Evolutionary conservation across 257 asterid species (phyloP).

Genomic region (Ehretia macrophylla): DNA sequence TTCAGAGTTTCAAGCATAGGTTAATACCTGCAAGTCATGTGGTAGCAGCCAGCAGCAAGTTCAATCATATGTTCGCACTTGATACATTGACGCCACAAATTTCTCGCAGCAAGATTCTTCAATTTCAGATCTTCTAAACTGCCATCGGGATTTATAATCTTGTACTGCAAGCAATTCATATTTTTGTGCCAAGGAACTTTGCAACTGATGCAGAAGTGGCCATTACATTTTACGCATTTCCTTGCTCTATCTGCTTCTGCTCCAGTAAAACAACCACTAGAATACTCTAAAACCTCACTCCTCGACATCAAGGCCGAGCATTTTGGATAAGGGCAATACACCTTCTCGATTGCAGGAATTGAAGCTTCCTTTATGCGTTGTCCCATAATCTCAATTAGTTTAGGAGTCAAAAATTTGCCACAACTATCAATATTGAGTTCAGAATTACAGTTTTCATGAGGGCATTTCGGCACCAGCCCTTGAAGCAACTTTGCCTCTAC

Average conservation of each 20-base stretch:
- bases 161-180: slow-evolving; percentile 44
- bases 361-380: slow-evolving; percentile 66
- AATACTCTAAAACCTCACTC: slow-evolving; percentile 43
- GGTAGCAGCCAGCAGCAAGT: slow-evolving; percentile 29
- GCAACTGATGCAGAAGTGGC: slow-evolving; percentile 54
- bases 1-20: too few species aligned
- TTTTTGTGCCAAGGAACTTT: slow-evolving; percentile 72
- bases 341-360: slow-evolving; percentile 51
- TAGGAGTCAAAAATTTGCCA: slow-evolving; percentile 53
- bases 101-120: slow-evolving; percentile 28
- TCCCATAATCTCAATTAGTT: slow-evolving; percentile 48
- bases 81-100: slow-evolving; percentile 25
- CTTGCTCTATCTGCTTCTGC: slow-evolving; percentile 30
- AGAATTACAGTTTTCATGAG: slow-evolving; percentile 49
- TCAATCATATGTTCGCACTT: slow-evolving; percentile 29
- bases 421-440: slow-evolving; percentile 46
- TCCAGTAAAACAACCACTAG: slow-evolving; percentile 14
- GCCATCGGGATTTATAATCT: slow-evolving; percentile 36
- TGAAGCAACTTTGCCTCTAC: slow-evolving; percentile 76
- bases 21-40: slow-evolving; percentile 32
- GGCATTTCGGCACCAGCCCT: slow-evolving; percentile 64
- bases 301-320: slow-evolving; percentile 77
- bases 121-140: slow-evolving; percentile 47
- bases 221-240: slow-evolving; percentile 47
- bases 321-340: slow-evolving; percentile 75